phyloP scores from a whole-genome alignment of 768 basidiomycete species.

The Galerina sulciceps region DNA sequence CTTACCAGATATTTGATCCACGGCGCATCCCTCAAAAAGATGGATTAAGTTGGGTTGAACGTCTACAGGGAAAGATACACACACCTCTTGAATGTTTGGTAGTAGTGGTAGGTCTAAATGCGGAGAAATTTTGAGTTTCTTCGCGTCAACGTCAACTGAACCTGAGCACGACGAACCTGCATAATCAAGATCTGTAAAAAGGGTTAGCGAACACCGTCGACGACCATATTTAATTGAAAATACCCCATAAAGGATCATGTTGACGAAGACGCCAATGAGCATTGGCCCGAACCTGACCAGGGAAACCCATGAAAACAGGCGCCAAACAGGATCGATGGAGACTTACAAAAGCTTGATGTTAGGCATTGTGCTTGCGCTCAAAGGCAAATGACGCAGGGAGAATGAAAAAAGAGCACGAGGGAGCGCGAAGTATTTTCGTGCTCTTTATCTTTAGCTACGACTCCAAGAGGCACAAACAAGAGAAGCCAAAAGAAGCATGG shows the following conservation, averaged over 20 bases:
- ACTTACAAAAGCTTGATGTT: slow-evolving; percentile 36
- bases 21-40: slow-evolving; percentile 37
- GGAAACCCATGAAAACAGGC: background rate
- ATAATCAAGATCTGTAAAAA: slow-evolving; percentile 21
- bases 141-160: background rate
- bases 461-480: slow-evolving; percentile 7
- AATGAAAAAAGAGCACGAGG: slow-evolving; percentile 6
- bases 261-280: slow-evolving; percentile 44
- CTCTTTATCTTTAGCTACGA: slow-evolving; percentile 12
- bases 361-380: slow-evolving; percentile 13
- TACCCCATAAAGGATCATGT: slow-evolving; percentile 53
- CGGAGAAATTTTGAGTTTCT: background rate
- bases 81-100: slow-evolving; percentile 43
- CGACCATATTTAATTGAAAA: slow-evolving; percentile 8
- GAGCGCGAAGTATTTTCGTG: background rate
- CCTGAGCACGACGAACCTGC: slow-evolving; percentile 29
- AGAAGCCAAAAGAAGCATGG: slow-evolving; percentile 8
- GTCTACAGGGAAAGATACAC: slow-evolving; percentile 2
- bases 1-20: slow-evolving; percentile 47
- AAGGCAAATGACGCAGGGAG: slow-evolving; percentile 6
- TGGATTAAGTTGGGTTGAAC: background rate
- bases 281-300: slow-evolving; percentile 45
- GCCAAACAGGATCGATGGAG: background rate
- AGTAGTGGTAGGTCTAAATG: slow-evolving; percentile 39
- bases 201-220: background rate